These are phyloP conservation scores for Meyerozyma elateridarum DNA, from an alignment of 1,139 yeast species.

Conservation along the genomic window DNA sequence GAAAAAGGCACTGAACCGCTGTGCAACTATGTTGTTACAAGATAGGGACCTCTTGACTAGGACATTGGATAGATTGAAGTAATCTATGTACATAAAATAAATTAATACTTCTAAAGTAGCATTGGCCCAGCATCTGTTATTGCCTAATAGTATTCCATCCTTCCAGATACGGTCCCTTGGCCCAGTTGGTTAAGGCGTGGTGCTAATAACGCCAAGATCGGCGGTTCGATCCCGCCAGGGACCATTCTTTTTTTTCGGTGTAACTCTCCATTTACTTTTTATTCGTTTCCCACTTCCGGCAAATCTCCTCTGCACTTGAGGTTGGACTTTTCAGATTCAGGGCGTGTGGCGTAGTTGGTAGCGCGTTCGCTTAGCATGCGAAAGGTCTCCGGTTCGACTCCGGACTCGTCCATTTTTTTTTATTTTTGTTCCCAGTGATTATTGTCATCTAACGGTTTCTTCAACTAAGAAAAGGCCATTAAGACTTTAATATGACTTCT, in stretches of 20 bases:
- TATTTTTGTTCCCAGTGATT: constrained; percentile 7
- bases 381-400: constrained; percentile 89
- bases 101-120: not conserved
- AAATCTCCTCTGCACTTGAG: too few species aligned
- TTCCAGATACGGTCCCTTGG: constrained; percentile 18
- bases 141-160: not conserved
- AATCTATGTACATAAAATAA: not conserved
- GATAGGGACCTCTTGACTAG: not conserved
- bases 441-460: too few species aligned
- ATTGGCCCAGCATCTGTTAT: not conserved
- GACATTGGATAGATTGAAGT: constrained; percentile 1
- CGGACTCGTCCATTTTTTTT: constrained; percentile 70
- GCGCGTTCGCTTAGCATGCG: constrained; percentile 91
- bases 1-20: constrained; percentile 21
- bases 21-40: not conserved
- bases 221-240: constrained; percentile 33
- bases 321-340: constrained; percentile 20
- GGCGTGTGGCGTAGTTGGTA: constrained; percentile 94
- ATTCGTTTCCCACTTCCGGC: not conserved
- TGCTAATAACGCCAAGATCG: constrained; percentile 32
- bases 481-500: too few species aligned
- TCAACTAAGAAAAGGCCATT: too few species aligned
- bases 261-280: too few species aligned
- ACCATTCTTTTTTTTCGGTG: constrained; percentile 15
- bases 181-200: constrained; percentile 23